Conservation (phyloP, 2,329 filamentous ascomycete species). For the Pseudodiploospora longispora region DNA sequence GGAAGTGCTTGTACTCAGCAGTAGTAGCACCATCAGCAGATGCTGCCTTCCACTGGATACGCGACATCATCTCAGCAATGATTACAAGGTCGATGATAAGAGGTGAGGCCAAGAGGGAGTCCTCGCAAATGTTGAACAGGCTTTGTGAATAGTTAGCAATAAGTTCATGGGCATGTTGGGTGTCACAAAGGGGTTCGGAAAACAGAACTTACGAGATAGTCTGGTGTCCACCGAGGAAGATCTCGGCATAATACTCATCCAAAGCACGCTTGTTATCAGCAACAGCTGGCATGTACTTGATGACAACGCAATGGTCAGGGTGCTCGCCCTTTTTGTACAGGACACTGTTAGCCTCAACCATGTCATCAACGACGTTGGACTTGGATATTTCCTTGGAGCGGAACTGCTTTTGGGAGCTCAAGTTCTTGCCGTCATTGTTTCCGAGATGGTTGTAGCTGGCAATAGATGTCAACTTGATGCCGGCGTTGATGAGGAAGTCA, state of each 20-base stretch:
- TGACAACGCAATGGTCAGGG: conserved; percentile 96
- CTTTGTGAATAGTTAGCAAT: conserved; percentile 35
- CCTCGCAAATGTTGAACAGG: conserved; percentile 98
- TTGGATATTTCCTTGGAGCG: conserved; percentile 99
- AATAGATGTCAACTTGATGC: conserved; percentile 97
- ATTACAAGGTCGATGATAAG: conserved; percentile 95
- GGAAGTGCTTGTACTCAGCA: conserved; percentile 82
- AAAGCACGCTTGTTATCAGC: conserved; percentile 98
- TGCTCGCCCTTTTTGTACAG: conserved; percentile 90
- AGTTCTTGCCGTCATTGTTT: conserved; percentile 98
- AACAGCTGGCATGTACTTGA: conserved; percentile 99
- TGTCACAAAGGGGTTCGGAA: background rate
- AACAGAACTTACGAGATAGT: conserved; percentile 64
- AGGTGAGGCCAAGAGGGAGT: conserved; percentile 90
- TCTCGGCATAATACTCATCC: conserved; percentile 98
- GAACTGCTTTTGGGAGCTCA: conserved; percentile 97
- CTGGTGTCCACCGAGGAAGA: conserved; percentile 97
- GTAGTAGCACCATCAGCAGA: conserved; percentile 42
- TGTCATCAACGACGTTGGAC: conserved; percentile 98
- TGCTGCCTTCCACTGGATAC: conserved; percentile 79
- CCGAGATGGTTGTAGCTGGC: conserved; percentile 98
- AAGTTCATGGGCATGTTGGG: background rate
- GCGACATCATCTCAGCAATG: conserved; percentile 95
- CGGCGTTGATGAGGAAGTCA: conserved; percentile 96
- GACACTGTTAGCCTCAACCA: conserved; percentile 91